These are phyloP conservation scores for Ramichloridium luteum DNA, from an alignment of 2,329 filamentous ascomycete genomes.

Conservation along the genomic window DNA sequence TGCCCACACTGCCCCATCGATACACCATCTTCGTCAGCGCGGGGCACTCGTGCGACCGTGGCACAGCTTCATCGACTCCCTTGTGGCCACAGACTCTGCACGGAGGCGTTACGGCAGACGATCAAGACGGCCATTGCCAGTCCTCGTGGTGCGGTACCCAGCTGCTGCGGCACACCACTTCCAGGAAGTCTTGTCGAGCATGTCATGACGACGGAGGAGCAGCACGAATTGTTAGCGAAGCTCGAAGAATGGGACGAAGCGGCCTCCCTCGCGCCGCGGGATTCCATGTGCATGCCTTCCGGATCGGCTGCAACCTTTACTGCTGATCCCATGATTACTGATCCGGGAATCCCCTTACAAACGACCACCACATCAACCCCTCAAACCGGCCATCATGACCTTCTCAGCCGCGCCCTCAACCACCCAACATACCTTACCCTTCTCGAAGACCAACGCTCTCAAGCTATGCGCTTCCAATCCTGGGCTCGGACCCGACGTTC, in stretches of 20 bases:
- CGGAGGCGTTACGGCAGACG: conserved; percentile 21
- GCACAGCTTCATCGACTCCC: conserved; percentile 24
- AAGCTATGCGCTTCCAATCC: too few relatives aligned
- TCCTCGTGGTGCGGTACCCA: conserved; percentile 24
- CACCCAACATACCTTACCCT: too few relatives aligned
- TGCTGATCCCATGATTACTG: too few relatives aligned
- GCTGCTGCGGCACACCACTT: conserved; percentile 30
- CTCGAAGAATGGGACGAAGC: conserved; percentile 23
- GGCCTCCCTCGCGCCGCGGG: conserved; percentile 10
- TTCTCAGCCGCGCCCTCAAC: too few relatives aligned
- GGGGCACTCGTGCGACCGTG: conserved; percentile 16
- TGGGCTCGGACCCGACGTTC: too few relatives aligned
- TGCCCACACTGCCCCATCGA: conserved; percentile 25
- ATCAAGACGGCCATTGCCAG: conserved; percentile 26
- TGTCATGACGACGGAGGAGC: conserved; percentile 28
- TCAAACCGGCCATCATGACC: too few relatives aligned
- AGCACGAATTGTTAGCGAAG: conserved; percentile 23
- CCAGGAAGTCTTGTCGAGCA: conserved; percentile 29
- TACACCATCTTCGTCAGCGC: conserved; percentile 12
- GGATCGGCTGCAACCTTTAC: too few relatives aligned
- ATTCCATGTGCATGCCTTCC: conserved; percentile 9
- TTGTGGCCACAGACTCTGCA: conserved; percentile 25
- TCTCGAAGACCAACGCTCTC: too few relatives aligned
- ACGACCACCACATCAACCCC: background rate
- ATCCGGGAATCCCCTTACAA: too few relatives aligned